These are phyloP conservation scores for Metrosideros polymorpha DNA, from an alignment of 441 rosid species.

Conservation along the genomic window DNA sequence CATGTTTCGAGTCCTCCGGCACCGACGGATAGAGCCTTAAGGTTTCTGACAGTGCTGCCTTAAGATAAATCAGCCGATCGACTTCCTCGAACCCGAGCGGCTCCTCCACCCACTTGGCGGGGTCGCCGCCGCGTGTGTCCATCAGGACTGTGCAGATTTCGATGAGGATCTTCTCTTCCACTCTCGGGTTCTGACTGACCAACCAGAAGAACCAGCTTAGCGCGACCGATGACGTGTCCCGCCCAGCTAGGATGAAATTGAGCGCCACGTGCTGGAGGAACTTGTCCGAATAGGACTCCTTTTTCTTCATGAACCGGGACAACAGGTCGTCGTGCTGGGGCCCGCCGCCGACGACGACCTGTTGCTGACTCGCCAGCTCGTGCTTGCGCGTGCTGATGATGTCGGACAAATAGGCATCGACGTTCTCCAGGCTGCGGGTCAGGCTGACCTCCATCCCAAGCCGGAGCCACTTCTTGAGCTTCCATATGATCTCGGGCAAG, in stretches of 20 bases:
- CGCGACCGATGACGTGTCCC: constrained; percentile 14
- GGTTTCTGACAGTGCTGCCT: constrained; percentile 11
- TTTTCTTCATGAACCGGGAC: constrained; percentile 10
- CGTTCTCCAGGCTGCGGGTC: background rate
- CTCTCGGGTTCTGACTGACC: constrained; percentile 3
- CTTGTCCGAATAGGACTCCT: constrained; percentile 7
- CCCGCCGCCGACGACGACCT: background rate
- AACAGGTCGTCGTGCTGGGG: constrained; percentile 3
- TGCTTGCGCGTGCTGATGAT: constrained; percentile 7
- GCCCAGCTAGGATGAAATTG: constrained; percentile 15
- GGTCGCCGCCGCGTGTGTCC: constrained; percentile 9
- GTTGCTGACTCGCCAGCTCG: constrained; percentile 4
- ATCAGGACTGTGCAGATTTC: constrained; percentile 5
- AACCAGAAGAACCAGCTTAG: constrained; percentile 14
- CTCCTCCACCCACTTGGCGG: constrained; percentile 13
- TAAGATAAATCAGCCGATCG: constrained; percentile 8
- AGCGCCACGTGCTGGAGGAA: constrained; percentile 12
- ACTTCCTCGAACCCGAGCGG: constrained; percentile 10
- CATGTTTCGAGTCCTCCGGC: constrained; percentile 14
- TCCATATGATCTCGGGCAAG: constrained; percentile 11
- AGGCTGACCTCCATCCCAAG: constrained; percentile 13
- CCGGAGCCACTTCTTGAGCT: constrained; percentile 1
- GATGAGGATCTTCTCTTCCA: constrained; percentile 8
- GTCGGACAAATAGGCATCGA: constrained; percentile 4
- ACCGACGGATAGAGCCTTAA: constrained; percentile 10